A percentile compares a stretch with the other conserved stretches of the same genome.
Evolutionary conservation across 225 moss, liverwort and hornwort genomes (phyloP).

Genomic region (Neckera pumila): DNA sequence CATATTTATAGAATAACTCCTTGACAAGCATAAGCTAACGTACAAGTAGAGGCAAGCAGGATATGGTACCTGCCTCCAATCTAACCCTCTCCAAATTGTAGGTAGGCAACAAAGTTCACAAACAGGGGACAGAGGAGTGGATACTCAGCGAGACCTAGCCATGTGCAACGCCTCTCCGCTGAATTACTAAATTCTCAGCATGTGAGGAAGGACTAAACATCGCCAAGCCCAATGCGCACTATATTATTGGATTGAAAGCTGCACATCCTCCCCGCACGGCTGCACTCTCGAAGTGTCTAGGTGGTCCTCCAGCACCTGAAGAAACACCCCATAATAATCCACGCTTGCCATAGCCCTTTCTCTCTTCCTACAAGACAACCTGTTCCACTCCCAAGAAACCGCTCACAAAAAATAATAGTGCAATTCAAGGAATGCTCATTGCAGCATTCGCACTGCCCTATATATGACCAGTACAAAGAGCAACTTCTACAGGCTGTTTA

Average conservation of each 20-base stretch:
- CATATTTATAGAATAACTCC: background rate
- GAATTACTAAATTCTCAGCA: conserved; percentile 5
- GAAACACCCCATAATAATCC: background rate
- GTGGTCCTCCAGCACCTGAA: background rate
- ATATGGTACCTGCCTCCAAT: conserved; percentile 7
- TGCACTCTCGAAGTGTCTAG: conserved; percentile 3
- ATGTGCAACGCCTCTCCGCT: background rate
- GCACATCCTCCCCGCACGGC: background rate
- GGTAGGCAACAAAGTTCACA: background rate
- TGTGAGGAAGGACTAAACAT: conserved; percentile 13
- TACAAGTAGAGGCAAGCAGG: conserved; percentile 9
- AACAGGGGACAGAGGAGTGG: background rate
- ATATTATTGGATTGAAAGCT: conserved; percentile 3
- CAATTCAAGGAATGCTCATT: conserved; percentile 9
- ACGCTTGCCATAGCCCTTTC: background rate
- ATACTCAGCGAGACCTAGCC: background rate
- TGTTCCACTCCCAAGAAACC: conserved; percentile 5
- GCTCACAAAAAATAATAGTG: conserved; percentile 11
- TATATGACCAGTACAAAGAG: conserved; percentile 12
- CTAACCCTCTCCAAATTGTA: conserved; percentile 4
- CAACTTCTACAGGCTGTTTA: conserved; percentile 9
- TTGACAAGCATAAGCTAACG: conserved; percentile 17
- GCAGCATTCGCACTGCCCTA: conserved; percentile 16
- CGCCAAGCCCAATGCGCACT: conserved; percentile 11
- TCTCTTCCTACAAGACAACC: conserved; percentile 3